Base-by-base conservation (phyloP, 495 filamentous ascomycete genomes). In the Pseudomonodictys pantanalensis region DNA sequence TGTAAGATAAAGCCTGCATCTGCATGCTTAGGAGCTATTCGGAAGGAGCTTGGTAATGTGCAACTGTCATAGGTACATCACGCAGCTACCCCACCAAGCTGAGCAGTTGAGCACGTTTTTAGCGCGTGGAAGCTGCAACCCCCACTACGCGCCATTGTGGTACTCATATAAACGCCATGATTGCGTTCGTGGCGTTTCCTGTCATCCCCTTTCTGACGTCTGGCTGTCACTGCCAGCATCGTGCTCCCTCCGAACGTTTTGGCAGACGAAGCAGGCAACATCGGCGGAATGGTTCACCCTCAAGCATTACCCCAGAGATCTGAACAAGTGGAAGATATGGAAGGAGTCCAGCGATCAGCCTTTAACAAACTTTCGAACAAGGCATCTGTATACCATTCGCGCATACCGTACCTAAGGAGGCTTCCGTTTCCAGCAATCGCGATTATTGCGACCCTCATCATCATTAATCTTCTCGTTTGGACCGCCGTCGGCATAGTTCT, bases 391-490 rank as follows among this genome's bases (percentile, higher is more conserved):
- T 74, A 69, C 38, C 75, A 77, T 62, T 55, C 60, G 3, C 59
- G 64, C 18, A 55, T 72, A 12, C 75, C 74, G 15, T 65, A 60
- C 32, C 54, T 77, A 24, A 61, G 65, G 32, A 65, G 49, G 8
- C 71, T 96, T 24, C 87, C 91, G 1, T 63, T 73, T 81, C 0
- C 82, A 1, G 87, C 86, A 0, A 64, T 91, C 28, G 79, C 72
- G 0, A 86, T 92, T 30, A 92, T 95, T 38, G 47, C 76, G 47
- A 71, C 82, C 11, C 74, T 96, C 30, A 73, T 86, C 1, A 42
- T 80, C 17, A 71, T 87, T 56, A 96, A 96, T 74, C 66, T 80
- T 20, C 23, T 87, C 4, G 79, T 88, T 10, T 96, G 91, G 91
- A 78, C 82, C 56, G 85, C 80, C 5, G 81, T 83, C 9, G 90